Percentiles rank a stretch among this genome's conserved stretches.
phyloP scores from a whole-genome alignment of 2,329 filamentous ascomycete species.

The Cadophora luteo-olivacea region DNA sequence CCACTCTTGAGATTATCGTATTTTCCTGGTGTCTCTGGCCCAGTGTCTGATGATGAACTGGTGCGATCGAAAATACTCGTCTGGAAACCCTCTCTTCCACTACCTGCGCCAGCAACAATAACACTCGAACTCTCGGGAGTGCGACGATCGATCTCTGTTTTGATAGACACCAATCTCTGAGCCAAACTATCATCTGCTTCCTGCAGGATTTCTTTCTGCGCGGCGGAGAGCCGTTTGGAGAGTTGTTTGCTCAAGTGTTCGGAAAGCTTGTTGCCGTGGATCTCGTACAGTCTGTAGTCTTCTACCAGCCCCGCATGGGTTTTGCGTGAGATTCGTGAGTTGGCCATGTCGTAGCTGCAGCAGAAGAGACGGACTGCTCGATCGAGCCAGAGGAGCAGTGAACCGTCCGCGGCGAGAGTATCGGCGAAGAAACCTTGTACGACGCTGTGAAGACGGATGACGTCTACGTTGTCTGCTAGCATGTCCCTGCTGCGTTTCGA shows the following conservation, averaged over 20 bases:
- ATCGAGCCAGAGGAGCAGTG: constrained; percentile 56
- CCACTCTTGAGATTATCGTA: constrained; percentile 39
- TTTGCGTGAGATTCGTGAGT: constrained; percentile 51
- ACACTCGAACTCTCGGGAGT: constrained; percentile 50
- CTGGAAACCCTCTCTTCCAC: constrained; percentile 44
- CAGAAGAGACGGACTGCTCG: constrained; percentile 56
- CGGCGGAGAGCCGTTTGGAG: constrained; percentile 42
- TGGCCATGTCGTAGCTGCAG: constrained; percentile 55
- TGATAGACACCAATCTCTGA: constrained; percentile 47
- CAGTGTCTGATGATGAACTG: constrained; percentile 55
- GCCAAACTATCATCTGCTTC: constrained; percentile 47
- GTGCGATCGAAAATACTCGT: constrained; percentile 58
- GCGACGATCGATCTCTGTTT: constrained; percentile 51
- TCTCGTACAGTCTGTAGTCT: constrained; percentile 58
- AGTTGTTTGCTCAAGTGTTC: constrained; percentile 51
- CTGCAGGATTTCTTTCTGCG: constrained; percentile 36
- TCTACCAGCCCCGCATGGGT: constrained; percentile 54
- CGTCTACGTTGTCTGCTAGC: constrained; percentile 54
- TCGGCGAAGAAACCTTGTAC: constrained; percentile 61
- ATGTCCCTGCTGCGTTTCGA: constrained; percentile 51
- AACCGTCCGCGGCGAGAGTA: constrained; percentile 48
- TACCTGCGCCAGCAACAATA: constrained; percentile 47
- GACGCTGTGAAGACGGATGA: constrained; percentile 57
- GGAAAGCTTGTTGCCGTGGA: constrained; percentile 56
- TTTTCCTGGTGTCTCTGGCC: constrained; percentile 49